A percentile compares a stretch with the other conserved stretches of the same genome.
These are phyloP conservation scores for Botryotinia globosa DNA, from an alignment of 2,329 filamentous ascomycete species.

Conservation along the genomic window DNA sequence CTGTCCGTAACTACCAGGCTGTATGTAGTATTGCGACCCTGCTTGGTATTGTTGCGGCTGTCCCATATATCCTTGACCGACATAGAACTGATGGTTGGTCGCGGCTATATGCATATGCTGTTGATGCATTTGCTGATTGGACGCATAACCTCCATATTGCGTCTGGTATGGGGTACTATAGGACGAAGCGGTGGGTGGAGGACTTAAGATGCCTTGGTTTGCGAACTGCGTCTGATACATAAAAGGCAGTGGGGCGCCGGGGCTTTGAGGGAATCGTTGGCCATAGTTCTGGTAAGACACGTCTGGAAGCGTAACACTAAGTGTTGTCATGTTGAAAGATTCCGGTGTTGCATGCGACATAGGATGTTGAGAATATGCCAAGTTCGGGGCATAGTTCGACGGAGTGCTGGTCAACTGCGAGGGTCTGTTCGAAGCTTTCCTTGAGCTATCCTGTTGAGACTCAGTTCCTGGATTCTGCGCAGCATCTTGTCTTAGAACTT, in stretches of 20 bases:
- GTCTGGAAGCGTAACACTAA: slow-evolving; percentile 33
- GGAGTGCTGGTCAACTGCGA: slow-evolving; percentile 17
- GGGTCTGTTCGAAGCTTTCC: slow-evolving; percentile 6
- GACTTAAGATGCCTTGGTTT: slow-evolving; percentile 24
- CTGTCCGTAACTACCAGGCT: slow-evolving; percentile 29
- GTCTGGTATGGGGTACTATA: slow-evolving; percentile 34
- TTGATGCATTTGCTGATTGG: slow-evolving; percentile 25
- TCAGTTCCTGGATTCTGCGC: slow-evolving; percentile 23
- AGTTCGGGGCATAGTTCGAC: slow-evolving; percentile 19
- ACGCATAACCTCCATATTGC: slow-evolving; percentile 32
- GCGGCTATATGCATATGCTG: slow-evolving; percentile 23
- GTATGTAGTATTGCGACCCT: slow-evolving; percentile 30
- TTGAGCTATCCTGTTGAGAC: slow-evolving; percentile 9
- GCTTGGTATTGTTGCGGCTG: slow-evolving; percentile 28
- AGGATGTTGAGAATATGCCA: not conserved
- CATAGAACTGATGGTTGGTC: slow-evolving; percentile 32
- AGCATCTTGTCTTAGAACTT: slow-evolving; percentile 12
- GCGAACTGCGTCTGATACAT: slow-evolving; percentile 32
- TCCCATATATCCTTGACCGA: slow-evolving; percentile 29
- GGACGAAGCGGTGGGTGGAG: slow-evolving; percentile 24
- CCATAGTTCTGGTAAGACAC: slow-evolving; percentile 31
- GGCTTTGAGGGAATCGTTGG: slow-evolving; percentile 28
- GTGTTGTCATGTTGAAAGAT: slow-evolving; percentile 31
- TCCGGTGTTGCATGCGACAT: slow-evolving; percentile 27
- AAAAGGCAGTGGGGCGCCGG: slow-evolving; percentile 24